These are phyloP conservation scores for Mycena sanguinolenta DNA, from an alignment of 768 basidiomycete species.

Conservation along the genomic window DNA sequence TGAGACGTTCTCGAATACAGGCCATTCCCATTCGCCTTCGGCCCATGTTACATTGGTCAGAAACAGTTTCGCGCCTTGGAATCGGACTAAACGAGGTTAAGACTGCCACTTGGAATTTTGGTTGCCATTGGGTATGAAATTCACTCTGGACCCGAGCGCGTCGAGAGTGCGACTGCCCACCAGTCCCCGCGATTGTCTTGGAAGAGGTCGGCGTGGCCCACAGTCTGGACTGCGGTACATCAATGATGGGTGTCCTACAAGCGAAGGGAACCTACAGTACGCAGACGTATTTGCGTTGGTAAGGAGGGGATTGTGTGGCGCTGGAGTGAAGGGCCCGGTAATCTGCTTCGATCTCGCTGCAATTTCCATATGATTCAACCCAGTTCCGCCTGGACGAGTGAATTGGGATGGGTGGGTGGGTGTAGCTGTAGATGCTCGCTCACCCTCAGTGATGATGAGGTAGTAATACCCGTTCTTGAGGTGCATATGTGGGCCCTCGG, in stretches of 20 bases:
- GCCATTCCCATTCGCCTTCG: slow-evolving; percentile 44
- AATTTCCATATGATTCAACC: slow-evolving; percentile 42
- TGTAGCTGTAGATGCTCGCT: not conserved
- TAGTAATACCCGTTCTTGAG: slow-evolving; percentile 50
- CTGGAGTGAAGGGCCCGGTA: slow-evolving; percentile 41
- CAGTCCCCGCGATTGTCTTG: slow-evolving; percentile 48
- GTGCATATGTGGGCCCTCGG: too few species aligned
- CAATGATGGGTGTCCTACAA: not conserved
- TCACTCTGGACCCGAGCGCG: slow-evolving; percentile 43
- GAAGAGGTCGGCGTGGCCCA: slow-evolving; percentile 55
- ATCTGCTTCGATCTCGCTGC: slow-evolving; percentile 44
- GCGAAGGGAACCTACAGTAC: slow-evolving; percentile 27
- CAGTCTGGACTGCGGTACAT: slow-evolving; percentile 47
- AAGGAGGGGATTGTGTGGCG: slow-evolving; percentile 44
- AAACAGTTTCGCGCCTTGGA: slow-evolving; percentile 49
- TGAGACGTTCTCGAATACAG: slow-evolving; percentile 40
- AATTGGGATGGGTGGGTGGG: not conserved
- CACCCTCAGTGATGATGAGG: slow-evolving; percentile 53
- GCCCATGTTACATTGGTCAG: slow-evolving; percentile 50
- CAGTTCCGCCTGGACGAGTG: slow-evolving; percentile 42
- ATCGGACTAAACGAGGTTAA: not conserved
- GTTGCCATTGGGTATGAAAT: slow-evolving; percentile 44
- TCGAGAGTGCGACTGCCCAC: slow-evolving; percentile 46
- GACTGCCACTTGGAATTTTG: not conserved
- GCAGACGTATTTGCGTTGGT: slow-evolving; percentile 44